A percentile compares a stretch with the other conserved stretches of the same genome.
These are phyloP conservation scores for Populus alba DNA, from an alignment of 345 rosid species.

Conservation along the genomic window DNA sequence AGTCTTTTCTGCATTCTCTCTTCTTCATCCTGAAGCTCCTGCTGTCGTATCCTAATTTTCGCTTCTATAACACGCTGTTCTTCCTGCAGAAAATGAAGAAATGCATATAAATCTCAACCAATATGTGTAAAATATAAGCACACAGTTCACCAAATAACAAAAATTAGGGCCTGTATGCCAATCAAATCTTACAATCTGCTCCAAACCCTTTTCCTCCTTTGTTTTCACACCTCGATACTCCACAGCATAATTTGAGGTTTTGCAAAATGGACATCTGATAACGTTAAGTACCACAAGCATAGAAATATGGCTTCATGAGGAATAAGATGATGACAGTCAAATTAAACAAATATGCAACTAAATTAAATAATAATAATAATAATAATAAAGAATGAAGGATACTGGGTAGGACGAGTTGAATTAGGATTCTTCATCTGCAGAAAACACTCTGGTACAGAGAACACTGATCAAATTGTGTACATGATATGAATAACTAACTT, in stretches of 20 bases:
- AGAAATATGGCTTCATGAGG: background rate
- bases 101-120: background rate
- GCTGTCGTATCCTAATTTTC: constrained; percentile 79
- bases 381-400: constrained; percentile 50
- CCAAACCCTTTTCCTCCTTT: constrained; percentile 94
- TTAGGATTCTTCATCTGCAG: constrained; percentile 98
- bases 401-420: constrained; percentile 92
- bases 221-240: constrained; percentile 90
- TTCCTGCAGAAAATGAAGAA: constrained; percentile 50
- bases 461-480: constrained; percentile 14
- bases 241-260: constrained; percentile 92
- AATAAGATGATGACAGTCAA: background rate
- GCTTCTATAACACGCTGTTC: constrained; percentile 98
- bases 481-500: background rate
- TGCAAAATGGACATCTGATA: constrained; percentile 92
- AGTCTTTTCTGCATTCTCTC: constrained; percentile 76
- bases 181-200: constrained; percentile 73
- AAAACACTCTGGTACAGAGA: constrained; percentile 76
- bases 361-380: background rate
- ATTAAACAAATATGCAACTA: constrained; percentile 6
- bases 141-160: background rate
- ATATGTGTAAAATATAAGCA: background rate
- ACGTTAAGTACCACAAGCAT: constrained; percentile 49
- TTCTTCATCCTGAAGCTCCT: constrained; percentile 85
- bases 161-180: constrained; percentile 5